A percentile compares a stretch with the other conserved stretches of the same genome.
Evolutionary conservation across 345 rosid genomes (phyloP).

Genomic region (Lepidium aucheri): DNA sequence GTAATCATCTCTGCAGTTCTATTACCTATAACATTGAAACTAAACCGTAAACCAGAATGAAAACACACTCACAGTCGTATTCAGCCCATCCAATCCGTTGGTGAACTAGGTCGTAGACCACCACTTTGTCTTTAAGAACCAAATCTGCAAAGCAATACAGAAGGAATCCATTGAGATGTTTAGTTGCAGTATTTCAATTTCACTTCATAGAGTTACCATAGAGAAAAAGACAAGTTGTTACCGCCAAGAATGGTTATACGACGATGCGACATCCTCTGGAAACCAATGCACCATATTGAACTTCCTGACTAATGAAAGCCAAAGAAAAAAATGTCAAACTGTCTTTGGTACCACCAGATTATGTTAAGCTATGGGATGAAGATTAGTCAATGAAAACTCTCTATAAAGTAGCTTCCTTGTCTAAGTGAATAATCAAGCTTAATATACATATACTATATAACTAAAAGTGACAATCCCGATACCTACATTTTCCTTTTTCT

Average conservation of each 20-base stretch:
- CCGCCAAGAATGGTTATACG: slow-evolving; percentile 86
- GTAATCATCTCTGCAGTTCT: neutral
- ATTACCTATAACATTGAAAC: neutral
- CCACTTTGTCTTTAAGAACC: slow-evolving; percentile 75
- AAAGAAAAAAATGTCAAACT: neutral
- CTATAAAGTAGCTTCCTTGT: neutral
- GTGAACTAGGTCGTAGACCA: slow-evolving; percentile 69
- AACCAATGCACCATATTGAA: slow-evolving; percentile 88
- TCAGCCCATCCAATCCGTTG: slow-evolving; percentile 88
- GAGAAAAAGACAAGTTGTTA: slow-evolving; percentile 5
- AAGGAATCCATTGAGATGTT: neutral
- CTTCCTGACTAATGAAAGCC: slow-evolving; percentile 46
- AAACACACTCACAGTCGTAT: slow-evolving; percentile 66
- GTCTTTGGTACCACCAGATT: neutral
- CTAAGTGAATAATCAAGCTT: neutral
- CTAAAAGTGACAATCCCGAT: neutral
- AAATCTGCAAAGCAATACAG: slow-evolving; percentile 48
- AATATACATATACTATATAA: neutral
- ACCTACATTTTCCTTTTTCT: neutral
- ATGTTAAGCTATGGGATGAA: neutral
- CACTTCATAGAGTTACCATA: neutral
- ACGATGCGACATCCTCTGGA: slow-evolving; percentile 57
- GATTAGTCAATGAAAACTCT: neutral
- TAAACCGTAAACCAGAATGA: neutral
- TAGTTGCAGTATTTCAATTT: neutral